A percentile compares a stretch with the other conserved stretches of the same genome.
These are phyloP conservation scores for Penicillium sclerotiorum DNA, from an alignment of 2,329 filamentous ascomycete species.

Conservation along the genomic window DNA sequence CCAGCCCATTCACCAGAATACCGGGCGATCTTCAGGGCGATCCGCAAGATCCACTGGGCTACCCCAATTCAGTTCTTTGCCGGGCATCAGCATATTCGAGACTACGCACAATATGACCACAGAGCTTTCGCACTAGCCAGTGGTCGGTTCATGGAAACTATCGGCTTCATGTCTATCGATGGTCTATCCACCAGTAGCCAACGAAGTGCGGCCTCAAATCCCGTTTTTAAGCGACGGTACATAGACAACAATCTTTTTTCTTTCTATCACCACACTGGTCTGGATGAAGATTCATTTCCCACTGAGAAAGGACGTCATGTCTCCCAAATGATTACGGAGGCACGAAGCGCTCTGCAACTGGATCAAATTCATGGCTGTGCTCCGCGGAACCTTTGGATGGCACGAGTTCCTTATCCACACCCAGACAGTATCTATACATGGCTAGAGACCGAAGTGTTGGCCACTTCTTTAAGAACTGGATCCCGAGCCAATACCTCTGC, in stretches of 20 bases:
- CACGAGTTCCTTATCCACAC: constrained; percentile 71
- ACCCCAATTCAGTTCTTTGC: constrained; percentile 90
- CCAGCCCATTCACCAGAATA: constrained; percentile 81
- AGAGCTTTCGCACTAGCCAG: constrained; percentile 79
- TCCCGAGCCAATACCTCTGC: constrained; percentile 61
- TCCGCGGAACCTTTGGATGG: constrained; percentile 79
- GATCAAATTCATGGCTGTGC: constrained; percentile 81
- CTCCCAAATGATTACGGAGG: constrained; percentile 68
- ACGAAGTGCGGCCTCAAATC: constrained; percentile 29
- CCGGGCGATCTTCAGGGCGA: constrained; percentile 73
- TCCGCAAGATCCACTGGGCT: constrained; percentile 74
- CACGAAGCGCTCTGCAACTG: constrained; percentile 70
- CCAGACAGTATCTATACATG: constrained; percentile 78
- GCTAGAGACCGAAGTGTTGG: constrained; percentile 75
- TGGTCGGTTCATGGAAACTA: constrained; percentile 91
- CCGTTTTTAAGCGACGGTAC: constrained; percentile 75
- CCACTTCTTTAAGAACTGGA: constrained; percentile 63
- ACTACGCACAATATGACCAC: constrained; percentile 77
- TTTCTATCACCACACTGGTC: constrained; percentile 76
- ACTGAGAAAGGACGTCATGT: constrained; percentile 75
- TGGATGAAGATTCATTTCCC: constrained; percentile 71
- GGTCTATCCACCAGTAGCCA: constrained; percentile 56
- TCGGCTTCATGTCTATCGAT: constrained; percentile 87
- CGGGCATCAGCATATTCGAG: constrained; percentile 86
- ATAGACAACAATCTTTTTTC: constrained; percentile 93